Conservation (phyloP, 192 early-diverging fungal genomes). For the Gryganskiella cystojenkinii region DNA sequence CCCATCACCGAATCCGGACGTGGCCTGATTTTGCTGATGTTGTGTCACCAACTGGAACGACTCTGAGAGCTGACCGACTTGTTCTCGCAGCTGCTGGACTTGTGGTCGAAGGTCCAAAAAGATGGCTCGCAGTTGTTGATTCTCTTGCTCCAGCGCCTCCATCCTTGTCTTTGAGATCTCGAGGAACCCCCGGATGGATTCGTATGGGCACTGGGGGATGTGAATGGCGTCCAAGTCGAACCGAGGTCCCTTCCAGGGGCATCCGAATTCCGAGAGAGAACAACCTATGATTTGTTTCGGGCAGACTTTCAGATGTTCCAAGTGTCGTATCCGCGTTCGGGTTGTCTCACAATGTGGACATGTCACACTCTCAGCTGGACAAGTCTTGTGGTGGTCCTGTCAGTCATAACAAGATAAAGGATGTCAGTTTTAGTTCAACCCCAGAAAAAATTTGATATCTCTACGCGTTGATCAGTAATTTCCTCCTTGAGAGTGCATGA, state of each 20-base stretch:
- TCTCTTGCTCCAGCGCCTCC: slow-evolving; percentile 57
- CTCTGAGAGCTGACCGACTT: slow-evolving; percentile 39
- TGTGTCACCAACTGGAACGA: slow-evolving; percentile 39
- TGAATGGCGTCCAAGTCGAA: slow-evolving; percentile 52
- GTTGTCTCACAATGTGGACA: slow-evolving; percentile 67
- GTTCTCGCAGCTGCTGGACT: slow-evolving; percentile 43
- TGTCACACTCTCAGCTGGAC: slow-evolving; percentile 62
- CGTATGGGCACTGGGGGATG: slow-evolving; percentile 64
- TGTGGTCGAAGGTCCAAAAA: slow-evolving; percentile 45
- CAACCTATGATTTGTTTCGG: slow-evolving; percentile 57
- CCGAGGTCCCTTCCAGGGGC: slow-evolving; percentile 67
- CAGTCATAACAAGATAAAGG: not conserved
- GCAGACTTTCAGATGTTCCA: slow-evolving; percentile 58
- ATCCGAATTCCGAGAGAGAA: slow-evolving; percentile 61
- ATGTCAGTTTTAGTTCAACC: not conserved
- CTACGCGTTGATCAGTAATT: not conserved
- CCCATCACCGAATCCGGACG: slow-evolving; percentile 3
- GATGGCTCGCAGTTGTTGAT: slow-evolving; percentile 52
- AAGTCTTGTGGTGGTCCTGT: slow-evolving; percentile 65
- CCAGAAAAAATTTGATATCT: not conserved
- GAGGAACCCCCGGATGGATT: slow-evolving; percentile 67
- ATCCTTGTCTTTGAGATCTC: slow-evolving; percentile 55
- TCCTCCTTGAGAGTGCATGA: not conserved
- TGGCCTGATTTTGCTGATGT: slow-evolving; percentile 29
- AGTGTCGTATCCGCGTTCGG: slow-evolving; percentile 48